These are phyloP conservation scores for Ophiocordyceps camponoti-rufipedis DNA, from an alignment of 2,329 filamentous ascomycete species.

Conservation along the genomic window DNA sequence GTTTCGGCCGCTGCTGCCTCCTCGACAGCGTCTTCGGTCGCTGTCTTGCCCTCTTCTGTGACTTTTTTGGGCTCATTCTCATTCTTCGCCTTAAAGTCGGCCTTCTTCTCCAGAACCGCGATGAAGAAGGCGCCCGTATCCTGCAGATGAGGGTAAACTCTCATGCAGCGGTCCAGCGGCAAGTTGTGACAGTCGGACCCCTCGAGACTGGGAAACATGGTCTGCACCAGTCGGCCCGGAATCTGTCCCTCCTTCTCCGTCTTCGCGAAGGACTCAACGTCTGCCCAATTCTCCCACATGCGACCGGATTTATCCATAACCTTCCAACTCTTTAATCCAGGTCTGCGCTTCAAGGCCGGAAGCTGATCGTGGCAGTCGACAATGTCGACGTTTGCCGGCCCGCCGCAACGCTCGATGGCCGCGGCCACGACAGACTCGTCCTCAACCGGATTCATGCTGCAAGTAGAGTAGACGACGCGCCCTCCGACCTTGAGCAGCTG, in stretches of 20 bases:
- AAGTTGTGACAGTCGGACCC: constrained; percentile 38
- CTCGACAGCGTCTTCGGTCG: constrained; percentile 4
- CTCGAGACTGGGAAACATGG: constrained; percentile 61
- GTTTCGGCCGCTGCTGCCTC: constrained; percentile 12
- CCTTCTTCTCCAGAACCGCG: constrained; percentile 78
- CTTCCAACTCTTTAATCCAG: constrained; percentile 69
- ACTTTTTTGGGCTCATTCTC: constrained; percentile 36
- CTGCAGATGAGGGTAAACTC: constrained; percentile 87
- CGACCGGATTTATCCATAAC: constrained; percentile 75
- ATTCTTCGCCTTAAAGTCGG: constrained; percentile 62
- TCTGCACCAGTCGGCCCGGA: constrained; percentile 54
- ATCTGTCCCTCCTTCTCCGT: constrained; percentile 31
- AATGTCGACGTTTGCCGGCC: constrained; percentile 61
- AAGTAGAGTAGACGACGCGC: constrained; percentile 91
- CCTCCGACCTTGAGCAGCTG: constrained; percentile 95
- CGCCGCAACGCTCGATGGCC: constrained; percentile 81
- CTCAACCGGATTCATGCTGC: constrained; percentile 96
- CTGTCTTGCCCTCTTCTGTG: not conserved
- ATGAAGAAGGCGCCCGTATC: constrained; percentile 98
- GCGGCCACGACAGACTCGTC: constrained; percentile 84
- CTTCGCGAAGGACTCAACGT: constrained; percentile 54
- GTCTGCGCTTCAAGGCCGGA: constrained; percentile 54
- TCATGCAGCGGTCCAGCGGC: constrained; percentile 77
- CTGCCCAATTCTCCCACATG: constrained; percentile 66
- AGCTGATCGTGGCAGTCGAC: constrained; percentile 68